Evolutionary conservation across 805 yeast species (phyloP), one percentile per base, ranked within the genome.

Genomic region (Nadsonia fulvescens): DNA sequence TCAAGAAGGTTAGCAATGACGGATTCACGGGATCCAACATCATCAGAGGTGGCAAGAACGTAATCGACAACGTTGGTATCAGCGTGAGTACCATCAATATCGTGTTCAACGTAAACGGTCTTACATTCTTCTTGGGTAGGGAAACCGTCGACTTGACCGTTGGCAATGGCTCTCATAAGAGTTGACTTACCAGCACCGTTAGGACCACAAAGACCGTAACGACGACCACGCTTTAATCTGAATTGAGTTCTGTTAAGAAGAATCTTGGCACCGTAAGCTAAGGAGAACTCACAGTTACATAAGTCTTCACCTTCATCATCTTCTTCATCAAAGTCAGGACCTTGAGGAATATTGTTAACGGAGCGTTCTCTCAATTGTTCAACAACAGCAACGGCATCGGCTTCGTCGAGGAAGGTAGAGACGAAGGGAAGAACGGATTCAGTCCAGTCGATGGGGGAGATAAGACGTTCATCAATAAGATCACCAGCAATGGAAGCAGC

Each of bases 131-230:
- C 93, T 67, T 83, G 95, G 49, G 92, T 63, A 66, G 98, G 98
- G 94, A 89, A 89, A 60, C 96, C 96, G 57, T 89, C 96, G 53
- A 89, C 96, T 70, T 79, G 93, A 59, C 93, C 93, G 66, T 81
- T 79, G 44, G 93, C 93, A 60, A 79, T 72, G 46, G 93, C 91
- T 66, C 91, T 75, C 92, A 89, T 83, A 58, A 83, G 71, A 44
- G 96, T 86, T 43, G 96, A 86, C 64, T 86, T 86, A 77, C 96
- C 96, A 56, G 96, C 93, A 79, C 96, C 96, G 66, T 83, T 83
- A 56, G 96, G 95, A 66, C 96, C 96, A 68, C 89, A 76, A 49
- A 75, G 65, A 86, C 98, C 98, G 61, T 89, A 89, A 69, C 98
- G 79, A 68, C 95, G 83, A 66, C 77, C 89, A 67, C 93, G 76